These are phyloP conservation scores for Trichocladium antarcticum DNA, from an alignment of 495 filamentous ascomycete species.

Conservation along the genomic window DNA sequence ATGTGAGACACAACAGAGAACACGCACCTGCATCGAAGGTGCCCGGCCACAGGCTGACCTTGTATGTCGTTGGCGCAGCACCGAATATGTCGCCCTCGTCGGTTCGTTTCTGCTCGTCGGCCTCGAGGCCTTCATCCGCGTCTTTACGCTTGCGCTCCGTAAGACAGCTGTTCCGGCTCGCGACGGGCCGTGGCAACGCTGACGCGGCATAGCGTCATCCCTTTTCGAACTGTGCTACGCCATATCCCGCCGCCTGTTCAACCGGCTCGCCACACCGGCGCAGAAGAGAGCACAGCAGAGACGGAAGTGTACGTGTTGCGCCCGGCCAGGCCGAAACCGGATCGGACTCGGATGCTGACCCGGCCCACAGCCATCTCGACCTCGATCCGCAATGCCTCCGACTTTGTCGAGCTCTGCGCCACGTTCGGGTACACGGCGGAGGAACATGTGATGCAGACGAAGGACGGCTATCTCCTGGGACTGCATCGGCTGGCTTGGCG, in stretches of 20 bases:
- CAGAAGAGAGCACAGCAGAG: slow-evolving; percentile 49
- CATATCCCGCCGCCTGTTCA: slow-evolving; percentile 71
- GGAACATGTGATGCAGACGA: slow-evolving; percentile 90
- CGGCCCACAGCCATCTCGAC: slow-evolving; percentile 35
- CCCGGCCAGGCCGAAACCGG: neutral
- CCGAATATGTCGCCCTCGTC: slow-evolving; percentile 77
- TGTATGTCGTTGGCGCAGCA: slow-evolving; percentile 32
- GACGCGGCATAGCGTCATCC: slow-evolving; percentile 47
- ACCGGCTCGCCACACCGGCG: slow-evolving; percentile 60
- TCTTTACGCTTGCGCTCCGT: slow-evolving; percentile 89
- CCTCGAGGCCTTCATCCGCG: slow-evolving; percentile 66
- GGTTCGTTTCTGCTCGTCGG: slow-evolving; percentile 71
- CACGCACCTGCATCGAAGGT: neutral
- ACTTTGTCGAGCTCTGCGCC: slow-evolving; percentile 85
- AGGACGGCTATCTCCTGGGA: slow-evolving; percentile 86
- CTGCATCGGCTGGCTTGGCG: slow-evolving; percentile 77
- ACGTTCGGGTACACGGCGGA: slow-evolving; percentile 85
- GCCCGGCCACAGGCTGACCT: neutral
- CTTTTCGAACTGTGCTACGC: slow-evolving; percentile 75
- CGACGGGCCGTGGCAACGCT: neutral
- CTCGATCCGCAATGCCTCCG: slow-evolving; percentile 56
- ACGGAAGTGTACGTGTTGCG: slow-evolving; percentile 38
- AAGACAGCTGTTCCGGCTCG: slow-evolving; percentile 23
- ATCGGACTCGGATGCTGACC: too few species aligned
- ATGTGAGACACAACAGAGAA: slow-evolving; percentile 42